Evolutionary conservation across 768 basidiomycete species (phyloP).

Genomic region (Mycena polygramma): DNA sequence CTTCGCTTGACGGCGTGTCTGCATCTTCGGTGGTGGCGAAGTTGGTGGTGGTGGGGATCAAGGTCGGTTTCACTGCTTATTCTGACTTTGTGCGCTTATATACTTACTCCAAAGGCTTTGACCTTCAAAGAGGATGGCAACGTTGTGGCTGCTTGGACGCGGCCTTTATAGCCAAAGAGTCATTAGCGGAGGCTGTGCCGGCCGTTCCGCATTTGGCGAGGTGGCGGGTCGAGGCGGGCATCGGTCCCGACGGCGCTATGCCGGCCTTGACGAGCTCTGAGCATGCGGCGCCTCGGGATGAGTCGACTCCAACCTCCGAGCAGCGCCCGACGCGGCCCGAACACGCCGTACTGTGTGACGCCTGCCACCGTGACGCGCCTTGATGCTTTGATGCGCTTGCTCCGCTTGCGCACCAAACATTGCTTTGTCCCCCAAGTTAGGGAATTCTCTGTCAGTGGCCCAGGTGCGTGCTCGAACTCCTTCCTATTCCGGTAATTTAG

Average conservation of each 20-base stretch:
- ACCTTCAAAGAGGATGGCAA: conserved; percentile 28
- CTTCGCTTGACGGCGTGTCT: conserved; percentile 30
- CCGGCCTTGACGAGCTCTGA: background rate
- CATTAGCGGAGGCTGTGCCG: conserved; percentile 29
- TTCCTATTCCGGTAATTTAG: conserved; percentile 21
- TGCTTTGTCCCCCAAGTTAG: background rate
- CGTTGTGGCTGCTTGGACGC: conserved; percentile 12
- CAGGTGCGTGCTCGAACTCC: conserved; percentile 19
- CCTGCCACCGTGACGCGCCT: too few relatives aligned
- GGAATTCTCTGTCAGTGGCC: conserved; percentile 1
- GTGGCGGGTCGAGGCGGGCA: conserved; percentile 15
- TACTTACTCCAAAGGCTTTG: conserved; percentile 30
- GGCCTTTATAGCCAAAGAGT: conserved; percentile 31
- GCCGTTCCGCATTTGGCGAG: conserved; percentile 22
- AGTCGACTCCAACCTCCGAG: background rate
- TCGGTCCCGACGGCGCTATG: conserved; percentile 22
- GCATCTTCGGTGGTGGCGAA: conserved; percentile 12
- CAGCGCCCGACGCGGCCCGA: background rate
- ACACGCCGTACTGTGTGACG: background rate
- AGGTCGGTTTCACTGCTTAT: conserved; percentile 23
- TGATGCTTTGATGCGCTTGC: background rate
- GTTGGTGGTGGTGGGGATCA: conserved; percentile 11
- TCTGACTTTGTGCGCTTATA: conserved; percentile 20
- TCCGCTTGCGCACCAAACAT: background rate
- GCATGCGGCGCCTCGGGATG: conserved; percentile 5